Conservation (phyloP, 164 flowering plant genomes). For the Annona cherimola region DNA sequence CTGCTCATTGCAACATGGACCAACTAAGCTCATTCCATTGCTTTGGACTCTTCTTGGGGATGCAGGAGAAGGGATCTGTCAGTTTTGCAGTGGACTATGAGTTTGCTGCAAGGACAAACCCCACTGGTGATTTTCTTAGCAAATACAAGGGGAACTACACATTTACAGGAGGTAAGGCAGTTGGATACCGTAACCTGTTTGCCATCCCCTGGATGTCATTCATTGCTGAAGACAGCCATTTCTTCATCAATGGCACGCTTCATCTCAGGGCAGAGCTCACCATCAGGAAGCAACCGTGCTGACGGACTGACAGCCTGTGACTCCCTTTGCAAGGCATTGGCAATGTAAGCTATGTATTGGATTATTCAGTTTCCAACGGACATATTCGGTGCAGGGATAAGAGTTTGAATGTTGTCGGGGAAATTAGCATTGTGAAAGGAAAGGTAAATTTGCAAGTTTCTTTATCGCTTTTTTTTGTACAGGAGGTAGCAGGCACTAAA, state of each 20-base stretch:
- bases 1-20: conserved; percentile 99
- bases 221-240: conserved; percentile 74
- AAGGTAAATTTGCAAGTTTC: no score
- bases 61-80: conserved; percentile 93
- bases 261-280: conserved; percentile 94
- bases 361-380: no score
- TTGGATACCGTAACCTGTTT: conserved; percentile 82
- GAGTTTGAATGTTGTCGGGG: no score
- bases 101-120: conserved; percentile 83
- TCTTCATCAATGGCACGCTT: conserved; percentile 72
- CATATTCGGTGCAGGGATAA: no score
- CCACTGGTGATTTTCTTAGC: conserved; percentile 37
- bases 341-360: no score
- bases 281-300: conserved; percentile 32
- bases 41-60: conserved; percentile 91
- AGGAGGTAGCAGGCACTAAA: no score
- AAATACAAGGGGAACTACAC: conserved; percentile 94
- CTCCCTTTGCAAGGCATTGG: not conserved
- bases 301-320: not conserved
- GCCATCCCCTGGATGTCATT: conserved; percentile 70
- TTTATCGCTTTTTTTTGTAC: no score
- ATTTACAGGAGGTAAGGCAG: conserved; percentile 97
- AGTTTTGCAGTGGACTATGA: conserved; percentile 86
- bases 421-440: no score
- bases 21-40: conserved; percentile 88